Conservation (phyloP, 345 rosid genomes). For the Pelargonium nanum region DNA sequence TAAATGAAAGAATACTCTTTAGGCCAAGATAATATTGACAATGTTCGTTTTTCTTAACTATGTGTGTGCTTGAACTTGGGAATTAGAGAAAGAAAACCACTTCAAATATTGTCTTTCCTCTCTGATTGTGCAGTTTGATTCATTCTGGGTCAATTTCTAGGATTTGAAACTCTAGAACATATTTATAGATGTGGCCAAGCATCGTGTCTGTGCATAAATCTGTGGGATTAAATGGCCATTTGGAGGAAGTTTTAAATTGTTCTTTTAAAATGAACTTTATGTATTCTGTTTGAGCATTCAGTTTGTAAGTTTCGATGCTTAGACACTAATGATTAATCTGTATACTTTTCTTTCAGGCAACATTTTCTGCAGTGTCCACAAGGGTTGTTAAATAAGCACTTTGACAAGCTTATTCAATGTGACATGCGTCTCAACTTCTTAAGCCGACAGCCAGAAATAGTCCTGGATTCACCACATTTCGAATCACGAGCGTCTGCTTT, state of each 20-base stretch:
- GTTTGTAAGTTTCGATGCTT: neutral
- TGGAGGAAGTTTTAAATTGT: neutral
- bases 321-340: neutral
- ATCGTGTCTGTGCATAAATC: neutral
- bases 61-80: too few species aligned
- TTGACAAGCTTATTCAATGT: conserved; percentile 66
- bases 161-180: too few species aligned
- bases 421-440: conserved; percentile 54
- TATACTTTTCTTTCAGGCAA: conserved; percentile 24
- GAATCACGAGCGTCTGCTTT: conserved; percentile 28
- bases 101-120: too few species aligned
- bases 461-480: conserved; percentile 47
- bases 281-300: neutral
- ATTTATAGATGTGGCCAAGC: too few species aligned
- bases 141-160: too few species aligned
- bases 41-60: too few species aligned
- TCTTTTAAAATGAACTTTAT: too few species aligned
- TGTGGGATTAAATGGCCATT: neutral
- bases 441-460: conserved; percentile 43
- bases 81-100: too few species aligned
- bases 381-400: conserved; percentile 46
- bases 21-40: neutral
- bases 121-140: neutral
- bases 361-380: conserved; percentile 52
- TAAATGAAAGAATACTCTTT: neutral